Evolutionary conservation across 371 early-diverging fungal species (phyloP), one percentile per base, ranked within the genome.

Genomic region (Lichtheimia ramosa): DNA sequence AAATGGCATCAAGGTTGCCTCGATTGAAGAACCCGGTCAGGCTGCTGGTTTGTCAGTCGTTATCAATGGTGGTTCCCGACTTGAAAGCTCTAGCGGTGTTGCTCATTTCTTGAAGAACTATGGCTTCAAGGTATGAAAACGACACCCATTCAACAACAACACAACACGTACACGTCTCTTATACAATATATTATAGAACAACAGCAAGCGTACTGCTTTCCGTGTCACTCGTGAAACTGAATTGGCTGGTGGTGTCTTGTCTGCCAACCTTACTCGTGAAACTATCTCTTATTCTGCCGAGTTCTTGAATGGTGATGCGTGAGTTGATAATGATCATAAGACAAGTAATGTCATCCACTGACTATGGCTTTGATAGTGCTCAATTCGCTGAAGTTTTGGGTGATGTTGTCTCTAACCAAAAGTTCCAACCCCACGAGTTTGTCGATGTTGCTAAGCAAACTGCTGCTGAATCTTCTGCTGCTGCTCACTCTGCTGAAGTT

Each of bases 41-140:
- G 84, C 89, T 50, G 89, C 93, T 48, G 86, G 92, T 49, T 72
- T 98, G 50, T 89, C 96, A 20, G 74, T 97, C 25, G 92, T 96
- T 61, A 81, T 95, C 63, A 90, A 91, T 61, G 95, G 93, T 54
- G 98, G 98, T 51, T 76, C 93, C 51, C 89, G 97, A 56, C 84
- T 83, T 76, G 96, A 98, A 81, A 72, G 71, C 54, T 85, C 85
- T 62, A 81, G 83, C 53, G 97, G 97, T 60, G 90, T 86, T 23
- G 90, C 96, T 42, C 96, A 96, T 79, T 90, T 85, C 62, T 84
- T 94, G 69, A 96, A 96, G 89, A 91, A 87, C 75, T 90, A 89
- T 63, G 90, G 94, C 41, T 91, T 96, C 85, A 92, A 94, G 90
- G 96, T 93, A 83, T 64, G 52, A 28, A 51, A 3, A 25, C 13